A percentile compares a stretch with the other conserved stretches of the same genome.
These are phyloP conservation scores for Neofusicoccum ribis DNA, from an alignment of 2,329 filamentous ascomycete genomes.

Conservation along the genomic window DNA sequence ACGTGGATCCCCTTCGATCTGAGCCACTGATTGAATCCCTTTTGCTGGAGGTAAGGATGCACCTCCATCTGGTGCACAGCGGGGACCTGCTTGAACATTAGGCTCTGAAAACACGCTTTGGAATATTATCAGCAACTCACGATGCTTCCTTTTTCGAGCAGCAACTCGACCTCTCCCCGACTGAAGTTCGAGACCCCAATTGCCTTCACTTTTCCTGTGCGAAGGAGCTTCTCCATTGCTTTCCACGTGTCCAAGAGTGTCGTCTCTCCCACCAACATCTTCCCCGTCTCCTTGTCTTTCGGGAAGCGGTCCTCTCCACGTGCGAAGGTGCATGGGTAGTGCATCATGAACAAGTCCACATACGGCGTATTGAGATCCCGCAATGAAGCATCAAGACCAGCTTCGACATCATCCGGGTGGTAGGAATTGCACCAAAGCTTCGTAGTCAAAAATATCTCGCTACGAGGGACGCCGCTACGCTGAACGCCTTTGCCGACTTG, in stretches of 20 bases:
- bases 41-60: slow-evolving; percentile 57
- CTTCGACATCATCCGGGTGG: slow-evolving; percentile 26
- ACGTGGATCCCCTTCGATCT: slow-evolving; percentile 52
- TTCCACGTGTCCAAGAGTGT: slow-evolving; percentile 58
- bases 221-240: slow-evolving; percentile 48
- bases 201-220: slow-evolving; percentile 28
- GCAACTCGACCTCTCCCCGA: slow-evolving; percentile 48
- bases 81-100: slow-evolving; percentile 32
- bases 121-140: slow-evolving; percentile 14
- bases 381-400: slow-evolving; percentile 43
- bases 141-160: slow-evolving; percentile 47
- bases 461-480: slow-evolving; percentile 62
- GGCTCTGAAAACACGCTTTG: neutral
- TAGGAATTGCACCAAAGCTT: slow-evolving; percentile 66
- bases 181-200: slow-evolving; percentile 56
- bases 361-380: slow-evolving; percentile 40
- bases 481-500: slow-evolving; percentile 66
- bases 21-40: slow-evolving; percentile 50
- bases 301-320: slow-evolving; percentile 48
- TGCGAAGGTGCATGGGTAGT: slow-evolving; percentile 61
- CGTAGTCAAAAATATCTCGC: slow-evolving; percentile 66
- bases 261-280: slow-evolving; percentile 23
- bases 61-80: slow-evolving; percentile 54
- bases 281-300: neutral
- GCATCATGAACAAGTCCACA: slow-evolving; percentile 35